Conservation (phyloP, 2,329 filamentous ascomycete species). For the Tolypocladium paradoxum region DNA sequence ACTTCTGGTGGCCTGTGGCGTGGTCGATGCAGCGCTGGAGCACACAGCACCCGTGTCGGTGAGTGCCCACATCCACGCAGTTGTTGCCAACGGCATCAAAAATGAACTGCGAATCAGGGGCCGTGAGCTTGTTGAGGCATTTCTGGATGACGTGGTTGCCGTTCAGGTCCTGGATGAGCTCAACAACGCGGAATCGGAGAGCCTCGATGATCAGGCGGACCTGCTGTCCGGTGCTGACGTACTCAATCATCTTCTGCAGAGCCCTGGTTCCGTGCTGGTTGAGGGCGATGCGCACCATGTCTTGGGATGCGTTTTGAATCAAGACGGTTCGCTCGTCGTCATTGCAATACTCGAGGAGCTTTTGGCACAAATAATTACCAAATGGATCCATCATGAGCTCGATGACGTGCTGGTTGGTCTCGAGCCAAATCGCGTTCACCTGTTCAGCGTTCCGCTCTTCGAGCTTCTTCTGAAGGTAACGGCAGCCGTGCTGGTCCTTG, state of each 20-base stretch:
- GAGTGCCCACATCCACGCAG: conserved; percentile 86
- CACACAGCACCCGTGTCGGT: conserved; percentile 95
- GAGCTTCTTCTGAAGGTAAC: conserved; percentile 93
- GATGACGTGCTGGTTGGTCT: conserved; percentile 87
- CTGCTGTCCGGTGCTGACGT: conserved; percentile 76
- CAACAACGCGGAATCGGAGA: conserved; percentile 73
- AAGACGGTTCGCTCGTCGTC: conserved; percentile 89
- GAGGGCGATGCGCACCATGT: conserved; percentile 85
- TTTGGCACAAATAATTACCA: conserved; percentile 98
- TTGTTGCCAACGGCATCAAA: conserved; percentile 84
- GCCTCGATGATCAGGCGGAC: conserved; percentile 80
- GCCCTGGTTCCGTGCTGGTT: conserved; percentile 97
- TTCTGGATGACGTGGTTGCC: conserved; percentile 99
- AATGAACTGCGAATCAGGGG: conserved; percentile 85
- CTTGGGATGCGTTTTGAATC: conserved; percentile 77
- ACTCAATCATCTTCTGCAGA: conserved; percentile 99
- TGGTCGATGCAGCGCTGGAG: conserved; percentile 98
- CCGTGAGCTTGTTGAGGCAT: conserved; percentile 86
- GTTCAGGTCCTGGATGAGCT: conserved; percentile 93
- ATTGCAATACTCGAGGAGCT: conserved; percentile 89
- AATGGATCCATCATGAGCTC: conserved; percentile 99
- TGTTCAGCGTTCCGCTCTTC: conserved; percentile 79
- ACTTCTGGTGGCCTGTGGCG: conserved; percentile 80
- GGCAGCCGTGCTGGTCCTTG: conserved; percentile 96
- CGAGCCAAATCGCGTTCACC: conserved; percentile 85